Percentiles rank a stretch among this genome's conserved stretches.
Conservation (phyloP, 305 asterid species). For the Plantago coronopus region DNA sequence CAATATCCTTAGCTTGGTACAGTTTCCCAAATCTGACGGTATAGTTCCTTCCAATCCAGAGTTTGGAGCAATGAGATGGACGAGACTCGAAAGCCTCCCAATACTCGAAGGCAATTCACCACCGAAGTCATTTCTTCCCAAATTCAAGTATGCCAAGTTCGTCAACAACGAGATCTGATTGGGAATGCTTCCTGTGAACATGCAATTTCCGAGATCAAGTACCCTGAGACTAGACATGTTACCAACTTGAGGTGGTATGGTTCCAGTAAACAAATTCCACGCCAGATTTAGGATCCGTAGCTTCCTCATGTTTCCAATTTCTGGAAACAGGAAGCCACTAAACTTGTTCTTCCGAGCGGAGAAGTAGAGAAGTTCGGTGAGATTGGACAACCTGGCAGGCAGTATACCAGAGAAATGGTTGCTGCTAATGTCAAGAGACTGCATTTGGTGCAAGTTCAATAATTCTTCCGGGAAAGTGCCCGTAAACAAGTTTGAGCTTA, state of each 20-base stretch:
- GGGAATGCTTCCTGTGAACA: conserved; percentile 47
- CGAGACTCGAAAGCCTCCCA: conserved; percentile 46
- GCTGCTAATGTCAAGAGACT: conserved; percentile 54
- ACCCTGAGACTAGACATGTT: conserved; percentile 36
- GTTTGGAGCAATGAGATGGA: conserved; percentile 46
- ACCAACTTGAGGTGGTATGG: conserved; percentile 45
- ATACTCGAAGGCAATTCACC: conserved; percentile 59
- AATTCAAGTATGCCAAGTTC: conserved; percentile 47
- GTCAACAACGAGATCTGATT: conserved; percentile 39
- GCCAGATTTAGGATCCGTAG: conserved; percentile 56
- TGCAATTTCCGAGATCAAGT: conserved; percentile 52
- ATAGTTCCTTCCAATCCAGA: conserved; percentile 59
- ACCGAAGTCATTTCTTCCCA: conserved; percentile 49
- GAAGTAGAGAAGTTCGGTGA: conserved; percentile 41
- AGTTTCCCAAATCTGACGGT: conserved; percentile 57
- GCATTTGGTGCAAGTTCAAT: conserved; percentile 43
- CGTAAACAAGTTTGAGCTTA: conserved; percentile 47
- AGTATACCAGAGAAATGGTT: conserved; percentile 57
- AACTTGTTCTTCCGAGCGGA: conserved; percentile 47
- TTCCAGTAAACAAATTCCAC: conserved; percentile 44
- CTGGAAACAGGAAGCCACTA: conserved; percentile 37
- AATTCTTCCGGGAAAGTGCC: conserved; percentile 53
- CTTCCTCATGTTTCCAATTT: conserved; percentile 42
- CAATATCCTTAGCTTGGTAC: conserved; percentile 44
- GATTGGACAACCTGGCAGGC: conserved; percentile 47